phyloP scores from a whole-genome alignment of 2,329 filamentous ascomycete genomes.

The Fusarium mundagurra region DNA sequence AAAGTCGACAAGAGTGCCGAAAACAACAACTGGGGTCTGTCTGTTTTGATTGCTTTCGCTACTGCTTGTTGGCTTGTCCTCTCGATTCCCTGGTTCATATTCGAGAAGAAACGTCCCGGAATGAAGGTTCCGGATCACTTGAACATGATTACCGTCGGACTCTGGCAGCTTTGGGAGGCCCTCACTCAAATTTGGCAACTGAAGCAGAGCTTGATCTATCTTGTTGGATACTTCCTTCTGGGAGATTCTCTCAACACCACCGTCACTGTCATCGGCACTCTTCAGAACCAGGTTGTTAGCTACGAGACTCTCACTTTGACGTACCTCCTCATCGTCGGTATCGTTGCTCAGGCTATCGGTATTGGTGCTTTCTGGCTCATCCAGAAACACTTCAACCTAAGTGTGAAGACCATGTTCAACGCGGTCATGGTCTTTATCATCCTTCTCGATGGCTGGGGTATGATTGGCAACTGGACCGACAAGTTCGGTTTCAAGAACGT shows the following conservation, averaged over 20 bases:
- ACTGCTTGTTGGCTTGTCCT: conserved; percentile 72
- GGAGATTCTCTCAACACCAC: conserved; percentile 78
- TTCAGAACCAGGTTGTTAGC: conserved; percentile 72
- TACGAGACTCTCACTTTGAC: conserved; percentile 73
- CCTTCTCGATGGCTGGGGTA: conserved; percentile 62
- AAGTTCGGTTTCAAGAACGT: conserved; percentile 56
- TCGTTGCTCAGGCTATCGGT: conserved; percentile 69
- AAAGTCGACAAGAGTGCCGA: conserved; percentile 66
- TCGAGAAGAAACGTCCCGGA: conserved; percentile 72
- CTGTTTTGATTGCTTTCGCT: conserved; percentile 72
- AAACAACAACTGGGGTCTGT: conserved; percentile 74
- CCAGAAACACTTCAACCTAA: conserved; percentile 67
- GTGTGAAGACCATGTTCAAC: conserved; percentile 76
- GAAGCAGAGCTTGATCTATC: conserved; percentile 72
- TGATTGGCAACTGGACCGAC: conserved; percentile 58
- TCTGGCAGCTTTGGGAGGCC: conserved; percentile 70
- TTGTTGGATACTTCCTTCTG: conserved; percentile 74
- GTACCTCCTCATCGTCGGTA: conserved; percentile 73
- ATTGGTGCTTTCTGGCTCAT: conserved; percentile 71
- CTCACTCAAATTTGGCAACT: conserved; percentile 69
- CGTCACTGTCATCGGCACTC: conserved; percentile 72
- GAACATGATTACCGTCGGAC: conserved; percentile 66
- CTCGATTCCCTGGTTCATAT: conserved; percentile 72
- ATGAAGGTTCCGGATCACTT: conserved; percentile 51
- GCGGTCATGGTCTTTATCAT: conserved; percentile 69